phyloP scores from a whole-genome alignment of 75 land plant genomes.

The Gnetum montanum region DNA sequence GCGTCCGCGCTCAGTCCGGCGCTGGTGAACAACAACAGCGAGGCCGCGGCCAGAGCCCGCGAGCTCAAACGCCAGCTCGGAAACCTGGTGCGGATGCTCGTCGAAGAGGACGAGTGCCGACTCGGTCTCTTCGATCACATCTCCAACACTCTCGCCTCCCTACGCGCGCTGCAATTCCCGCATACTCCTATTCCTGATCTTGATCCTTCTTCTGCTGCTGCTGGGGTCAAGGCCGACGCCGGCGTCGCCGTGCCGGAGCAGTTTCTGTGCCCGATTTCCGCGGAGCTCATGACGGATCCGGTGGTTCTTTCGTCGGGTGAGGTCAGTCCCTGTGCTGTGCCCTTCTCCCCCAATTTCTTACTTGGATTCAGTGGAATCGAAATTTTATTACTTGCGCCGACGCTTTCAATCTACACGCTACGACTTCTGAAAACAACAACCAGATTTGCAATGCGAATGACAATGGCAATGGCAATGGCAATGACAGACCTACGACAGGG shows the following conservation, averaged over 20 bases:
- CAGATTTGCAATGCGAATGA: too few species aligned
- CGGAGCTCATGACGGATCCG: constrained; percentile 76
- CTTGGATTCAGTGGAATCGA: too few species aligned
- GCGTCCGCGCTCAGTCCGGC: neutral
- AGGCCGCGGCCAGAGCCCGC: neutral
- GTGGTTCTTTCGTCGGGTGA: constrained; percentile 64
- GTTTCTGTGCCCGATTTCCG: constrained; percentile 70
- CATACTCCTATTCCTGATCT: neutral
- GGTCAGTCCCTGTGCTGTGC: too few species aligned
- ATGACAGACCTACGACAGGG: constrained; percentile 83
- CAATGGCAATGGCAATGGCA: too few species aligned
- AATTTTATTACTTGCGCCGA: too few species aligned
- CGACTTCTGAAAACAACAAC: too few species aligned
- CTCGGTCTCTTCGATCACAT: constrained; percentile 23
- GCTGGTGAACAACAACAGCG: neutral
- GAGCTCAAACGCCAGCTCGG: constrained; percentile 30
- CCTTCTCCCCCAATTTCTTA: too few species aligned
- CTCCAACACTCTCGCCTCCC: constrained; percentile 1
- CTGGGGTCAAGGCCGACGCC: neutral
- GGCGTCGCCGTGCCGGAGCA: constrained; percentile 37
- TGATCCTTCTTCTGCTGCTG: neutral
- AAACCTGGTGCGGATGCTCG: constrained; percentile 21
- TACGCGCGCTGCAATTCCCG: constrained; percentile 18
- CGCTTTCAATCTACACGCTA: too few species aligned
- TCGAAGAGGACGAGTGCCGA: constrained; percentile 14